phyloP scores from a whole-genome alignment of 2,329 filamentous ascomycete genomes.

The Sarocladium oryzae region DNA sequence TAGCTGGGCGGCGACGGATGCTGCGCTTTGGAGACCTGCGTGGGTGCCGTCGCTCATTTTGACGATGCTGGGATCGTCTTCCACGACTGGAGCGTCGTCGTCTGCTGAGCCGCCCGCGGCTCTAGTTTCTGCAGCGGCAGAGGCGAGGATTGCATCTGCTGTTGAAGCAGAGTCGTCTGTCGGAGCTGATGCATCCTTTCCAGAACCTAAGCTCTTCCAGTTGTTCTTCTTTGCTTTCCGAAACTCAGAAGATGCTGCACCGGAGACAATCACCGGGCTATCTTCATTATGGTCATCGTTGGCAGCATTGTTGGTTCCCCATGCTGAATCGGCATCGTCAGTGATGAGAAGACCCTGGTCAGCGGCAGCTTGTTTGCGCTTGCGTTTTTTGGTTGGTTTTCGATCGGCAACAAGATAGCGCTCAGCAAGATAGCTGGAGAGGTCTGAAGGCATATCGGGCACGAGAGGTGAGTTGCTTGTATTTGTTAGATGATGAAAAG shows the following conservation, averaged over 20 bases:
- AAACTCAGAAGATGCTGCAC: constrained; percentile 52
- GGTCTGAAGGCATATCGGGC: constrained; percentile 45
- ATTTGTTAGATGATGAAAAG: background rate
- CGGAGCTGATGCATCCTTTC: constrained; percentile 17
- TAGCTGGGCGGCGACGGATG: constrained; percentile 65
- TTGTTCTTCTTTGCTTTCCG: constrained; percentile 69
- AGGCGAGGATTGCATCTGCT: constrained; percentile 72
- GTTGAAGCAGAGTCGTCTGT: constrained; percentile 49
- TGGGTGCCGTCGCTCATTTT: constrained; percentile 84
- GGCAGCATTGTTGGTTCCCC: constrained; percentile 32
- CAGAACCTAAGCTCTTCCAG: constrained; percentile 66
- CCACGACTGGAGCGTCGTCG: constrained; percentile 43
- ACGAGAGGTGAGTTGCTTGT: background rate
- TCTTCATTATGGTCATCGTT: constrained; percentile 51
- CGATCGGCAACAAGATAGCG: constrained; percentile 70
- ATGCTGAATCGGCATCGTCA: constrained; percentile 55
- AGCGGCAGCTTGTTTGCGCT: constrained; percentile 46
- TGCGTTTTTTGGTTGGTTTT: constrained; percentile 56
- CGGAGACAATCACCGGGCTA: constrained; percentile 39
- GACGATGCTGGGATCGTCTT: constrained; percentile 39
- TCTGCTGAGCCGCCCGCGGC: constrained; percentile 39
- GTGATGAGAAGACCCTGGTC: constrained; percentile 53
- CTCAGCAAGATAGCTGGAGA: constrained; percentile 82
- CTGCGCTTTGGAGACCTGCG: constrained; percentile 80
- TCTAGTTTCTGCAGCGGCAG: constrained; percentile 60